Evolutionary conservation across 495 filamentous ascomycete genomes (phyloP), one percentile per base, ranked within the genome.

Genomic region (Rusavskia elegans): DNA sequence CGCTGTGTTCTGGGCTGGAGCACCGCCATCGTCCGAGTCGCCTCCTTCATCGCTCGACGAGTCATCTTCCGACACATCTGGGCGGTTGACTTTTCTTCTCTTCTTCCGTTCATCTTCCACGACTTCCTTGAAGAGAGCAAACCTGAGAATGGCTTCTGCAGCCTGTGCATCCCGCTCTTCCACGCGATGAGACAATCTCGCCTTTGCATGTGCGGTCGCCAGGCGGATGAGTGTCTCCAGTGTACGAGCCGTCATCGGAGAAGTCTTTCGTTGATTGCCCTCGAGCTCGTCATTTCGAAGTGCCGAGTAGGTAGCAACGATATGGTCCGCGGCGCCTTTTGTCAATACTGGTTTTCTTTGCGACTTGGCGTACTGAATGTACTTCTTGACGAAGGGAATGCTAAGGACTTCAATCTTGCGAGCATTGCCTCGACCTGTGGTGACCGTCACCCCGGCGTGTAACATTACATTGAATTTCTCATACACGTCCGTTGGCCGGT

Each of bases 361-460:
- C 27, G 80, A 82, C 68, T 97, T 97, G 58, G 93, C 89, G 65
- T 99, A 99, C 64, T 99, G 92, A 54, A 99, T 89, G 65, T 96
- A 99, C 68, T 99, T 99, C 74, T 97, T 97, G 68, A 99, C 89
- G 71, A 99, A 99, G 1, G 90, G 89, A 53, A 99, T 95, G 67
- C 85, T 92, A 52, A 97, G 73, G n/a, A 99, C 87, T 64, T 96
- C 89, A 36, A 82, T 75, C 54, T 84, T 82, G 67, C 87, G 85
- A 61, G 76, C 78, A 9, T 77, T 62, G 41, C 70, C 71, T 19
- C 83, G 84, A 25, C 88, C 82, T 27, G 77, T 76, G 10, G 80
- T 82, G 35, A 85, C 68, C 29, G 81, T 85, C 49, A 99, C 87
- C 53, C 92, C 92, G 13, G 87, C 85, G 62, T 99, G 92, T 21